Conservation (phyloP, 2,329 filamentous ascomycete species). For the Fusarium domesticum region DNA sequence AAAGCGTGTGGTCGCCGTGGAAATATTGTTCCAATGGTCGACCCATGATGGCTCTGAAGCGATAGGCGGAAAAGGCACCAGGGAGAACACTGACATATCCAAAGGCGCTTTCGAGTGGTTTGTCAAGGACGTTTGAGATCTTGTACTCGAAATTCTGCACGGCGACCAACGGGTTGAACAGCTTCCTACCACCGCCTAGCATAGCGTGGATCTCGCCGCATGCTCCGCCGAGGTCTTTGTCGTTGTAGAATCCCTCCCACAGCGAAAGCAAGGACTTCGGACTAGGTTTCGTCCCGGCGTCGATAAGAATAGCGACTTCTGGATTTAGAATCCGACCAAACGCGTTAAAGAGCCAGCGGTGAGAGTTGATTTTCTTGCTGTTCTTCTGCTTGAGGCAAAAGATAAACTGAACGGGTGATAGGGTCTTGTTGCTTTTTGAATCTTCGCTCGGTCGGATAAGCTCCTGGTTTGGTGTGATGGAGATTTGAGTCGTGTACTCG, state of each 20-base stretch:
- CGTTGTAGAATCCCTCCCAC: conserved; percentile 1
- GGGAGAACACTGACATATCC: neutral
- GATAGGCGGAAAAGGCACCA: neutral
- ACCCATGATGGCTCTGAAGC: neutral
- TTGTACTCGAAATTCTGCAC: conserved; percentile 8
- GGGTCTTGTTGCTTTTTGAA: neutral
- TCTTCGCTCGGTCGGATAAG: neutral
- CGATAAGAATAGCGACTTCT: neutral
- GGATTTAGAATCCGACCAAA: neutral
- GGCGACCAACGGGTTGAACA: neutral
- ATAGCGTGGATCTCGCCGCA: conserved; percentile 1
- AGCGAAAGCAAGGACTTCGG: neutral
- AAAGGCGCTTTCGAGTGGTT: conserved; percentile 1
- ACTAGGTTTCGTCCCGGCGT: neutral
- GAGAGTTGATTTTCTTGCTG: conserved; percentile 4
- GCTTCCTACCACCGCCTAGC: neutral
- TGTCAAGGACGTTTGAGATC: conserved; percentile 1
- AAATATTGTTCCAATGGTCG: conserved; percentile 3
- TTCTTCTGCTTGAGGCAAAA: neutral
- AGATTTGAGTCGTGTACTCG: conserved; percentile 58
- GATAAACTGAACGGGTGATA: neutral
- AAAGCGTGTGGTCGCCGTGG: conserved; percentile 5
- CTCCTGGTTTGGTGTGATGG: neutral
- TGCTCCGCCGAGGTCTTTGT: neutral
- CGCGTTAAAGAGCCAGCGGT: conserved; percentile 1